phyloP scores from a whole-genome alignment of 805 yeast species.

The Candida odintsovae region DNA sequence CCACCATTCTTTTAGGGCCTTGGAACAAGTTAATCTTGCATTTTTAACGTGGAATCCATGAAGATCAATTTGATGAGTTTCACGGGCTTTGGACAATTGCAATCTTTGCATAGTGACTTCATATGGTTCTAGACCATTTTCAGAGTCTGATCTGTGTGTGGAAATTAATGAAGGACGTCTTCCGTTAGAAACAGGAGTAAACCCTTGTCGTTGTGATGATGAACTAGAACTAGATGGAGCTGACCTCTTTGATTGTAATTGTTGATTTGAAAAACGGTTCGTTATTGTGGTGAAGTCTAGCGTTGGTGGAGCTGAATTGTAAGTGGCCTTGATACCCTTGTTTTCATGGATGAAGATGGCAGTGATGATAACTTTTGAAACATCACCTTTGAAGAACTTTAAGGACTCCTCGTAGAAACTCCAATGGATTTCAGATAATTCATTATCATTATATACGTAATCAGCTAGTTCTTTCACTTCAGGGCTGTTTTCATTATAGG shows the following conservation, averaged over 20 bases:
- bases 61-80: constrained; percentile 39
- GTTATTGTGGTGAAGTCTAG: constrained; percentile 4
- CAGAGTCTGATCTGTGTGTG: not conserved
- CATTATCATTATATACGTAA: constrained; percentile 28
- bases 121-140: constrained; percentile 1
- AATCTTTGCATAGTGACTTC: constrained; percentile 10
- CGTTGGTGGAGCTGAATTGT: constrained; percentile 3
- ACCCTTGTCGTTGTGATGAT: not conserved
- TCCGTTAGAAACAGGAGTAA: not conserved
- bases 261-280: not conserved
- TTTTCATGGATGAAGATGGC: constrained; percentile 30
- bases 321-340: constrained; percentile 25
- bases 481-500: constrained; percentile 10
- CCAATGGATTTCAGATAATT: constrained; percentile 31
- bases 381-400: constrained; percentile 39
- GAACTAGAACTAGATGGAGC: constrained; percentile 1
- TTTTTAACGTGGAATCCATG: constrained; percentile 46
- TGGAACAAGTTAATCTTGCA: constrained; percentile 36
- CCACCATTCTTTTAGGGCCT: constrained; percentile 58
- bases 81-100: constrained; percentile 15
- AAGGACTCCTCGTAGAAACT: constrained; percentile 35
- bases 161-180: not conserved
- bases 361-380: constrained; percentile 30
- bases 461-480: constrained; percentile 31
- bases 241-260: not conserved